Percentiles rank a stretch among this genome's conserved stretches.
These are phyloP conservation scores for Solanum ossicruentum DNA, from an alignment of 257 asterid genomes.

Conservation along the genomic window DNA sequence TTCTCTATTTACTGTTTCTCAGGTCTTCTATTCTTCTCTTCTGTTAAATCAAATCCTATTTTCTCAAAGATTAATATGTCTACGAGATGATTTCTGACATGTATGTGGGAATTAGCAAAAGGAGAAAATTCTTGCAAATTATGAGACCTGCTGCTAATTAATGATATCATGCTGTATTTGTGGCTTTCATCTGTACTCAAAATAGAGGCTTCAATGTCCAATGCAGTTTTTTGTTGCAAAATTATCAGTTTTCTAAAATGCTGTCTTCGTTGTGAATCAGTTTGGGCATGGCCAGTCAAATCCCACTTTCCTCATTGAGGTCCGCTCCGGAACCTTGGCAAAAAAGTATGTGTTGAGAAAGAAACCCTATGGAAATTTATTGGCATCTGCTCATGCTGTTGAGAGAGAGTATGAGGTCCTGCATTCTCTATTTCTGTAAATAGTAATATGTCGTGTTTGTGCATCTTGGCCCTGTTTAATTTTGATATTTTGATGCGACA, in stretches of 20 bases:
- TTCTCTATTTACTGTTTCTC: slow-evolving; percentile 41
- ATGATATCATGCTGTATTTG: neutral
- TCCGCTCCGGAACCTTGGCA: slow-evolving; percentile 35
- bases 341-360: slow-evolving; percentile 76
- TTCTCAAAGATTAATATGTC: no score
- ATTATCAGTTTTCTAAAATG: neutral
- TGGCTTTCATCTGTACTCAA: neutral
- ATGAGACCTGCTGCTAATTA: neutral
- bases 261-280: slow-evolving; percentile 19
- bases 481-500: neutral
- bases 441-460: neutral
- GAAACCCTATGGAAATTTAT: slow-evolving; percentile 79
- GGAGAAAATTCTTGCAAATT: neutral
- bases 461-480: neutral
- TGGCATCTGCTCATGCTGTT: slow-evolving; percentile 88
- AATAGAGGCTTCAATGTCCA: neutral
- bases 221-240: neutral
- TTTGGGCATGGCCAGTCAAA: slow-evolving; percentile 97
- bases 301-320: slow-evolving; percentile 86
- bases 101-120: no score
- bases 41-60: neutral
- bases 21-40: slow-evolving; percentile 28
- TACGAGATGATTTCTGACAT: no score
- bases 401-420: slow-evolving; percentile 90
- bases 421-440: neutral